Evolutionary conservation across 345 rosid species (phyloP), one percentile per base, ranked within the genome.

Genomic region (Iberis pinnata): DNA sequence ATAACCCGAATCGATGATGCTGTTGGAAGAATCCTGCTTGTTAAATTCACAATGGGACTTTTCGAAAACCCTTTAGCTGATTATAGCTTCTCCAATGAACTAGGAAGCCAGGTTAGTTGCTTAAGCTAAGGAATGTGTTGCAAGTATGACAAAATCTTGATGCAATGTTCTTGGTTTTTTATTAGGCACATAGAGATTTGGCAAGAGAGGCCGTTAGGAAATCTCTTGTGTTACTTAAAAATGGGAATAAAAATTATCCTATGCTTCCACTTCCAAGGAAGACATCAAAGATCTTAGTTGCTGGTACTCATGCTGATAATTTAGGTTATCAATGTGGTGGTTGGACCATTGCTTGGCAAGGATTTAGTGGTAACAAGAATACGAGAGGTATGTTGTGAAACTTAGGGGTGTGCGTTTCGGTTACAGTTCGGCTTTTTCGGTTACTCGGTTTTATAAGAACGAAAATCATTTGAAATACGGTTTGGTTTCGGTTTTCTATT

Each of bases 251-350:
- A 55, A 74, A 65, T 13, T 50, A 58, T 70, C 90, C 93, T 16
- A 50, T 85, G 61, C 76, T 92, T 10, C 98, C 97, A 46, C 97
- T 92, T 56, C 75, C 86, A 4, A 83, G 83, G 73, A 83, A 80
- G 61, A 79, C 80, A 49, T 43, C 76, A 8, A 84, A 84, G 75
- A 80, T 92, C 65, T 75, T 92, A 12, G 88, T 92, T 9, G 82
- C 97, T 26, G 97, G 98, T 13, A 79, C 78, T 53, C 98, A 88
- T 46, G 95, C 98, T 55, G 88, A 88, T 64, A 80, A 92, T 71
- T 80, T 92, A 57, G 98, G 98, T 38, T 88, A 80, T 73, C 98
- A 92, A 27, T 88, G 95, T 67, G 98, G 98, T 53, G 98, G 98
- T 35, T 92, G 98, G 98, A 83, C 98, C 15, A 85, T 92, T 20